phyloP scores from a whole-genome alignment of 257 asterid genomes.

The Solanum sejunctum region DNA sequence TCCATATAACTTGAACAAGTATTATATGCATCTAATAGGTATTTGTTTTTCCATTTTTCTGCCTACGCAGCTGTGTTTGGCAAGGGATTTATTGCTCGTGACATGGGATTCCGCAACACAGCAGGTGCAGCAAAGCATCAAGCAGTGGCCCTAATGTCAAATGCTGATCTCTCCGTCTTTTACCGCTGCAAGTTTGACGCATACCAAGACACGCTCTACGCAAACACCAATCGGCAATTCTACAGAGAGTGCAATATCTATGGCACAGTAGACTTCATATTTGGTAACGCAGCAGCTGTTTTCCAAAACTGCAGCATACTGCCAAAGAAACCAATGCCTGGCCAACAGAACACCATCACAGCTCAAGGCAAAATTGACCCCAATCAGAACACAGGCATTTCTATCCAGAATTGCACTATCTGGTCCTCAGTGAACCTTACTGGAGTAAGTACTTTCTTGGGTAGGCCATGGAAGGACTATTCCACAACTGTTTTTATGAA shows the following conservation, averaged over 20 bases:
- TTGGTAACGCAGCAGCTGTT: conserved; percentile 13
- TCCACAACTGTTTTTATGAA: conserved; percentile 8
- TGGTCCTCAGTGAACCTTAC: conserved; percentile 1
- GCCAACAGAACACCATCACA: conserved; percentile 11
- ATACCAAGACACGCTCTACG: conserved; percentile 8
- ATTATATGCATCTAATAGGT: neutral
- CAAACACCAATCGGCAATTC: conserved; percentile 14
- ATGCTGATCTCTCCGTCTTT: conserved; percentile 8
- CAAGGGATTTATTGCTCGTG: conserved; percentile 12
- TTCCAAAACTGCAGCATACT: conserved; percentile 9
- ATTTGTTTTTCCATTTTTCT: neutral
- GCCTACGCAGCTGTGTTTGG: conserved; percentile 5
- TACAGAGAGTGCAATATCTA: conserved; percentile 9
- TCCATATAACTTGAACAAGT: neutral
- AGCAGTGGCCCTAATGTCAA: conserved; percentile 10
- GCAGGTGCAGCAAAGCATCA: conserved; percentile 16
- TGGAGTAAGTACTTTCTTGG: conserved; percentile 9
- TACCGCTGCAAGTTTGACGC: conserved; percentile 7
- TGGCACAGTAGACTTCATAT: conserved; percentile 16
- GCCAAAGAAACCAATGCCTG: conserved; percentile 3
- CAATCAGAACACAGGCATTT: conserved; percentile 13
- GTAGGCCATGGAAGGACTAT: conserved; percentile 32
- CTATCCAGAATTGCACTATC: conserved; percentile 18
- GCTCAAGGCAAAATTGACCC: conserved; percentile 17
- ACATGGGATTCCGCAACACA: conserved; percentile 10